Evolutionary conservation across 352 stramenopile species (phyloP), one percentile per base, ranked within the genome.

Genomic region (Globisporangium mamillatum): DNA sequence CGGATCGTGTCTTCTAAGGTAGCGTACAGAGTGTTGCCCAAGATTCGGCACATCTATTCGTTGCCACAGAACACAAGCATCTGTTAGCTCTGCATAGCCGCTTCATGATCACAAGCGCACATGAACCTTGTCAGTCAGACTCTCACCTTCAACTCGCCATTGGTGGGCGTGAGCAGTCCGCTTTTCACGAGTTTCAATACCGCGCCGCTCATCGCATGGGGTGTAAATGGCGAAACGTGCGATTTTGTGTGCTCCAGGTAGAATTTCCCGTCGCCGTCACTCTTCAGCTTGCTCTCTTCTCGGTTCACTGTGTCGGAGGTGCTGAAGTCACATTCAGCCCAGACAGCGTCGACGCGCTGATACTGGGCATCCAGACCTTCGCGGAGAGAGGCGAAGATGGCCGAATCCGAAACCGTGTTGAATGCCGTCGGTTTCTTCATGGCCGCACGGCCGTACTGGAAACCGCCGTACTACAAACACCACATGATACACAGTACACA

Each of bases 371-470:
- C 58, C n/a, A 78, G 55, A 58, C 75, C 68, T 16, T 64, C 59
- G 12, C 53, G 56, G n/a, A 81, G 72, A 10, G 70, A 70, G 5
- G 74, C 64, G 44, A 79, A 81, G 29, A 75, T 73, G 4, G 69
- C 60, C 4, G 16, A 60, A 22, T 60, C 54, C 0, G 25, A 50
- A 9, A 22, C 44, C 16, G 44, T 50, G 44, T 50, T 50, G 44
- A 50, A 50, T 22, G 44, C 44, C 16, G 5, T 22, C 2, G 44
- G 44, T 7, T 50, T 50, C 18, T 10, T 50, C 18, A n/a, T 0
- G 1, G 18, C 4, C 24, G 3, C 54, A 22, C 18, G 16, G 18
- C 12, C 36, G 25, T 32, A 8, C 18, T 44, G 18, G 44, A 50
- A 50, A 22, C 5, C 16, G 1, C 44, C 41, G 6, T 18, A 50